Evolutionary conservation across 208 protist species (phyloP).

Genomic region (Wallacemonas rigidus): DNA sequence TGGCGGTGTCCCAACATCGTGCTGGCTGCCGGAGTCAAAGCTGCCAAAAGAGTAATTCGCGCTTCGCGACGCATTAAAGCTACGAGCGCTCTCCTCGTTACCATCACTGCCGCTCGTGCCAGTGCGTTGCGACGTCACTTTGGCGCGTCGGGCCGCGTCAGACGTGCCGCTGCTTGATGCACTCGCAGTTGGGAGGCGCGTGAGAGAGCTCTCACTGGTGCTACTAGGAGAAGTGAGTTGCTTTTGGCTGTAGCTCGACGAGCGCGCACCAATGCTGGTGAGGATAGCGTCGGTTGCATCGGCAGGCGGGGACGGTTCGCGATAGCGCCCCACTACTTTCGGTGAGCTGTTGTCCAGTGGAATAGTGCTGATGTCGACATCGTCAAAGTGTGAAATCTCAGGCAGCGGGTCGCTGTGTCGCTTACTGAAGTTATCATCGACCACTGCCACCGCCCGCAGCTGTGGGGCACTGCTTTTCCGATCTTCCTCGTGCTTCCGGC

Average conservation of each 20-base stretch:
- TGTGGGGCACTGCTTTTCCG: slow-evolving; percentile 2
- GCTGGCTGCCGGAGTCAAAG: neutral
- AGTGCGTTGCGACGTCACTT: neutral
- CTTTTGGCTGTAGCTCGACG: too few relatives aligned
- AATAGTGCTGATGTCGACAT: neutral
- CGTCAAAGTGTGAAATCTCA: slow-evolving; percentile 9
- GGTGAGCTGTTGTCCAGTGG: neutral
- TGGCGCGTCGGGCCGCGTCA: neutral
- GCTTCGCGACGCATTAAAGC: neutral
- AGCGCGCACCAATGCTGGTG: neutral
- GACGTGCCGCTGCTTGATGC: neutral
- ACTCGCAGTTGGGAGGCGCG: neutral
- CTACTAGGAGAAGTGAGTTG: neutral
- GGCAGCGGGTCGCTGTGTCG: slow-evolving; percentile 14
- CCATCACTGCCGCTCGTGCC: slow-evolving; percentile 1
- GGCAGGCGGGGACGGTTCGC: neutral
- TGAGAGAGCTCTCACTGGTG: neutral
- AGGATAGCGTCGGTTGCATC: neutral
- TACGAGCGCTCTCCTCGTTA: neutral
- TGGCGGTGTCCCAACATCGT: neutral
- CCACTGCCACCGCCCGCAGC: neutral
- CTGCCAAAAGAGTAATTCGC: slow-evolving; percentile 3
- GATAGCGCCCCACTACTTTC: neutral
- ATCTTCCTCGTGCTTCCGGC: neutral
- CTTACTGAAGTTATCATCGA: neutral